A percentile compares a stretch with the other conserved stretches of the same genome.
These are phyloP conservation scores for Fusarium duplospermum DNA, from an alignment of 2,329 filamentous ascomycete genomes.

Conservation along the genomic window DNA sequence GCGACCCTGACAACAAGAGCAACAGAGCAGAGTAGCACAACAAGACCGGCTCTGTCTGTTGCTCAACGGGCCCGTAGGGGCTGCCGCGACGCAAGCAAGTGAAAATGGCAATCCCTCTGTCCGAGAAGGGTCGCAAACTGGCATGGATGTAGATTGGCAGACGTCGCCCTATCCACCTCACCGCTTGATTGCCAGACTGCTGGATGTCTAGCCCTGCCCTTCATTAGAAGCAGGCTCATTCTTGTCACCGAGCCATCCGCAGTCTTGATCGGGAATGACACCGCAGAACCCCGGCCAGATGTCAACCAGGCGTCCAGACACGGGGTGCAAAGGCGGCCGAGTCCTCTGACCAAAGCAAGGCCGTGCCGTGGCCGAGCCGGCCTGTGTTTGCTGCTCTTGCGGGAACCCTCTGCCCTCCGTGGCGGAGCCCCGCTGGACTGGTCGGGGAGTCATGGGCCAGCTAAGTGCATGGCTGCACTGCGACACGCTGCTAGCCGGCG, in stretches of 20 bases:
- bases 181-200: constrained; percentile 24
- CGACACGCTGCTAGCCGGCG: constrained; percentile 24
- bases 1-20: background rate
- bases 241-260: constrained; percentile 17
- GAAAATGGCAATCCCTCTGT: constrained; percentile 26
- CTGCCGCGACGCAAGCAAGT: constrained; percentile 24
- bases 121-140: constrained; percentile 5
- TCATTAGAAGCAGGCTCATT: constrained; percentile 1
- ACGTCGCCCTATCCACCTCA: constrained; percentile 21
- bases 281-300: constrained; percentile 4
- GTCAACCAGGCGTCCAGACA: constrained; percentile 13
- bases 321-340: constrained; percentile 10
- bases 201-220: background rate
- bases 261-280: constrained; percentile 13
- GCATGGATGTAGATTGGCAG: constrained; percentile 16
- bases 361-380: constrained; percentile 25
- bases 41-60: constrained; percentile 9
- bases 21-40: background rate
- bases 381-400: constrained; percentile 16
- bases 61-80: constrained; percentile 12
- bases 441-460: constrained; percentile 15
- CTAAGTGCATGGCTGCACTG: constrained; percentile 14
- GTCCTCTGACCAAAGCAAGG: constrained; percentile 12
- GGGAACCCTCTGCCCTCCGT: constrained; percentile 23
- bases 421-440: constrained; percentile 22